Conservation (phyloP, 306 rosid species). For the Cucurbita moschata region DNA sequence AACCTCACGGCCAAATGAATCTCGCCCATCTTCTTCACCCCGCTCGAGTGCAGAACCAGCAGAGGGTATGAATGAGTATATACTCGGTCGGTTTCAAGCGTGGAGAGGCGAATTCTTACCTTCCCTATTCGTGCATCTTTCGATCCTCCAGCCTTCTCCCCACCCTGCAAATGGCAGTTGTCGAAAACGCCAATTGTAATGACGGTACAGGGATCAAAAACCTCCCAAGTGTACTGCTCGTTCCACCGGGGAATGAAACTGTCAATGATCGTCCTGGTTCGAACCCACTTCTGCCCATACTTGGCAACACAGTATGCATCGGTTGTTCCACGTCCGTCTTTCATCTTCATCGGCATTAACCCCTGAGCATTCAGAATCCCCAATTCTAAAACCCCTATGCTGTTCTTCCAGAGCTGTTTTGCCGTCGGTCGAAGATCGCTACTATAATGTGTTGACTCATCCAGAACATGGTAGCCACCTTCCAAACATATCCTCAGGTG, state of each 20-base stretch:
- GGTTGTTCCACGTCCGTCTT: conserved; percentile 47
- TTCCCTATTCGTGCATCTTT: conserved; percentile 48
- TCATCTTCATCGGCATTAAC: conserved; percentile 51
- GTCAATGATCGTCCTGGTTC: conserved; percentile 59
- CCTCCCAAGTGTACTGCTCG: conserved; percentile 68
- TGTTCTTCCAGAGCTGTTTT: conserved; percentile 45
- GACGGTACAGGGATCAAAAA: conserved; percentile 64
- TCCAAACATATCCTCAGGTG: conserved; percentile 52
- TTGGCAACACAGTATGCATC: conserved; percentile 65
- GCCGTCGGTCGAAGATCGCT: conserved; percentile 68
- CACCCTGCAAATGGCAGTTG: conserved; percentile 53
- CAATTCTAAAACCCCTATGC: conserved; percentile 51
- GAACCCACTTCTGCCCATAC: conserved; percentile 60
- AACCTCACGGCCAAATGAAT: conserved; percentile 68
- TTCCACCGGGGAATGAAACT: conserved; percentile 52
- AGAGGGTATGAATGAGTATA: conserved; percentile 59
- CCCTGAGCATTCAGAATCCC: conserved; percentile 61
- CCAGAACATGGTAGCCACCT: conserved; percentile 61
- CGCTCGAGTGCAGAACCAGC: conserved; percentile 41
- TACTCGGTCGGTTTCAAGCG: conserved; percentile 56
- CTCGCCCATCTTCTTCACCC: conserved; percentile 74
- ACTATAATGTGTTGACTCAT: conserved; percentile 64
- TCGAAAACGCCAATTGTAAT: conserved; percentile 57
- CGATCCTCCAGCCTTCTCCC: conserved; percentile 37
- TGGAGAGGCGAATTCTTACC: conserved; percentile 57